These are phyloP conservation scores for Colletotrichum destructivum DNA, from an alignment of 2,329 filamentous ascomycete genomes.

Conservation along the genomic window DNA sequence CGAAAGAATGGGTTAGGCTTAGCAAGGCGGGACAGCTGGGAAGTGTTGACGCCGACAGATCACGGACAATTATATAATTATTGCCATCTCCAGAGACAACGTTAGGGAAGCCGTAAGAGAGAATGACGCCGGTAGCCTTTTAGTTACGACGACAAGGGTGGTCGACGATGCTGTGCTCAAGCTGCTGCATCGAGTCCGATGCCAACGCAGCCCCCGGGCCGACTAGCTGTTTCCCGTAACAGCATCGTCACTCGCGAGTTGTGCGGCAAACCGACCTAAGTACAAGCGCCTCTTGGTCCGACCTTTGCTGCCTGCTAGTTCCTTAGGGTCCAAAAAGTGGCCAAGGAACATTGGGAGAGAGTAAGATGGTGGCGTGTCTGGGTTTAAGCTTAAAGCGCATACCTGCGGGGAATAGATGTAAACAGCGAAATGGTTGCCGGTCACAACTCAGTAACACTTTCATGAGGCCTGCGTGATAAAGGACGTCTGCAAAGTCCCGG, in stretches of 20 bases:
- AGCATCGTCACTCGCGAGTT: not conserved
- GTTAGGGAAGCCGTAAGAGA: not conserved
- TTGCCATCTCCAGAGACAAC: too few relatives aligned
- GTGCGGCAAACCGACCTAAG: not conserved
- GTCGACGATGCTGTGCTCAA: not conserved
- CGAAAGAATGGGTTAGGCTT: not conserved
- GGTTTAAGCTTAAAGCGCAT: too few relatives aligned
- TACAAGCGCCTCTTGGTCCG: too few relatives aligned
- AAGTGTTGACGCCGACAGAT: too few relatives aligned
- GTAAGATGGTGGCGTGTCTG: too few relatives aligned
- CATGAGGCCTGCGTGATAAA: too few relatives aligned
- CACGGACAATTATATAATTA: too few relatives aligned
- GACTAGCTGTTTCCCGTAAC: not conserved
- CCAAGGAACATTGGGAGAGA: not conserved
- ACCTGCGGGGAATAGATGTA: too few relatives aligned
- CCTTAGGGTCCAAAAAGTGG: not conserved
- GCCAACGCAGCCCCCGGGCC: not conserved
- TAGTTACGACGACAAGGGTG: not conserved
- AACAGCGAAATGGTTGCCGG: too few relatives aligned
- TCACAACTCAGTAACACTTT: too few relatives aligned
- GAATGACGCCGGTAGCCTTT: not conserved
- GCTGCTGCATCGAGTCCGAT: not conserved
- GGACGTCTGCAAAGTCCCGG: too few relatives aligned
- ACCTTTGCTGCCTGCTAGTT: not conserved
- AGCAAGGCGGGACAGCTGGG: not conserved